Base-by-base conservation (phyloP, 306 rosid species). In the Vigna mungo region DNA sequence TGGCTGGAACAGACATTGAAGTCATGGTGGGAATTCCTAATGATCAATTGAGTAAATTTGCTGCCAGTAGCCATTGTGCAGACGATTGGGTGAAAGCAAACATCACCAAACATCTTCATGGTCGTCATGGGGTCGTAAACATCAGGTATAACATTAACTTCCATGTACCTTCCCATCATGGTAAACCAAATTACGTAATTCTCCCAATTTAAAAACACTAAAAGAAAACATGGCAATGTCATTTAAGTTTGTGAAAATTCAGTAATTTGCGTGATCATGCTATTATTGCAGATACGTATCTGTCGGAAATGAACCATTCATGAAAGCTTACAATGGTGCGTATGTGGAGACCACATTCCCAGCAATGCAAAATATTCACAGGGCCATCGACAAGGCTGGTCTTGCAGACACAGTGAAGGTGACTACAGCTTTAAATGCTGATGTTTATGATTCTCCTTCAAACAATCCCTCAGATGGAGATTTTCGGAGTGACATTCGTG, bases 291-390 rank as follows among this genome's bases (percentile, higher is more conserved):
- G 98, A 74, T 86, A 92, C 18, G 83, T 89, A 15, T 82, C 82
- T 0, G 98, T 94, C 44, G 98, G 98, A 68, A 92, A 94, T n/a
- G 98, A 94, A 44, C 85, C 98, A 43, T 94, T 90, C 79, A 76
- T 94, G 82, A 16, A 66, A 37, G 83, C 84, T 74, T 92, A 84
- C 82, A 86, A 89, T 8, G 93, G 88, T 20, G 14, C 64, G 2
- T 82, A 21, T 16, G n/a, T 52, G 4, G 34, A 77, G 16, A 4
- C 68, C 0, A 85, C 90, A 20, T 76, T 74, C 14, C 98, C 97
- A 14, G 95, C 98, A 51, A 67, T 94, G 86, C 41, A 85, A 71
- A 89, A 90, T 68, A 71, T 94, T 66, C 96, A 89, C 15, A 87
- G 70, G 74, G 97, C 97, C n/a, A 18, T 92, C 3, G 59, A 86